These are phyloP conservation scores for Xylaria sp. DNA, from an alignment of 2,329 filamentous ascomycete species.

Conservation along the genomic window DNA sequence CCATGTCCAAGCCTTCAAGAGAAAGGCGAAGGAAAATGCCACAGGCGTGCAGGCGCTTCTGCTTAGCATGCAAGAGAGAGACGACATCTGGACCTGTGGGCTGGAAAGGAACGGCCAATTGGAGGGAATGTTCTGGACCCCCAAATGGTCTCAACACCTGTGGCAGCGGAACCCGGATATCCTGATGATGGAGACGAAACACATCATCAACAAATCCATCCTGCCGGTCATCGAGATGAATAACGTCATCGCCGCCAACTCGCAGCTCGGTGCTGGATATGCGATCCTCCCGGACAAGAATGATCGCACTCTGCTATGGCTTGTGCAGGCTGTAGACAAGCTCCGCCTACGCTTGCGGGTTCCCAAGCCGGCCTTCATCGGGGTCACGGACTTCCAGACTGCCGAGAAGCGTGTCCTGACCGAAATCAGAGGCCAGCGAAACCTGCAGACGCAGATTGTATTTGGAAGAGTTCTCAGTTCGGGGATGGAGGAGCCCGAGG, in stretches of 20 bases:
- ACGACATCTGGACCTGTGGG: conserved; percentile 33
- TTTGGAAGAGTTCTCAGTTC: conserved; percentile 29
- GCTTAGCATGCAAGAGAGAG: conserved; percentile 30
- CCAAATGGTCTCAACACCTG: conserved; percentile 31
- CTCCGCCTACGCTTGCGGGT: conserved; percentile 29
- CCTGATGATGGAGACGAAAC: conserved; percentile 31
- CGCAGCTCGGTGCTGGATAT: conserved; percentile 32
- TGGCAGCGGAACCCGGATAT: conserved; percentile 35
- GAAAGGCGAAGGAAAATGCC: conserved; percentile 32
- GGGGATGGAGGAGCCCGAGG: conserved; percentile 6
- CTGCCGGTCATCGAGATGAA: conserved; percentile 35
- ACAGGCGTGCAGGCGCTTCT: conserved; percentile 34
- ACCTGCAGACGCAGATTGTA: conserved; percentile 24
- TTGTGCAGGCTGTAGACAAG: conserved; percentile 31
- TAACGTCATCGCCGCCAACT: conserved; percentile 29
- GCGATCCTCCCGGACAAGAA: conserved; percentile 34
- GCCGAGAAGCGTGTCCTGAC: conserved; percentile 32
- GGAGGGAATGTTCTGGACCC: conserved; percentile 34
- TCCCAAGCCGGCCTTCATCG: conserved; percentile 29
- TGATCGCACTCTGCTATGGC: conserved; percentile 32
- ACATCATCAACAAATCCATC: conserved; percentile 32
- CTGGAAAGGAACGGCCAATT: conserved; percentile 27
- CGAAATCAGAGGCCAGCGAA: conserved; percentile 31
- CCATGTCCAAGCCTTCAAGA: conserved; percentile 33
- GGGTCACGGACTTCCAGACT: conserved; percentile 34